Percentiles rank a stretch among this genome's conserved stretches.
phyloP scores from a whole-genome alignment of 1,284 basidiomycete species.

The Trametes pubescens region DNA sequence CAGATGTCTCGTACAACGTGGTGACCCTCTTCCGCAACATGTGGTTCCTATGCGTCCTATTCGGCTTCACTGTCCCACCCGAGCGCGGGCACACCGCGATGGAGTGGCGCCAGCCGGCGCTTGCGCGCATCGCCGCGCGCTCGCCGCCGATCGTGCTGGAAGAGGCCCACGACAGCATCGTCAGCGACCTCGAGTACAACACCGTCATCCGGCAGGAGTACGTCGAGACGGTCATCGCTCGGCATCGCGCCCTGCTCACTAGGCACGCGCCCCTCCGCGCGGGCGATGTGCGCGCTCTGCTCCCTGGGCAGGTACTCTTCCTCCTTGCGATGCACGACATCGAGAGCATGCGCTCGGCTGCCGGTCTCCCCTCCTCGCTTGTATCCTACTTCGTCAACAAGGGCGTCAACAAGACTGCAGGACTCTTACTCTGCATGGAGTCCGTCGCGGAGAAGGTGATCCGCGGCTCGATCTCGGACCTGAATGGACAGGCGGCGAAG shows the following conservation, averaged over 20 bases:
- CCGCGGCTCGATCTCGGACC: slow-evolving; percentile 71
- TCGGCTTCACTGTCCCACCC: slow-evolving; percentile 66
- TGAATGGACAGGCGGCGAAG: slow-evolving; percentile 78
- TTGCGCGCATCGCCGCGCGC: slow-evolving; percentile 86
- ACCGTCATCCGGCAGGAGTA: slow-evolving; percentile 92
- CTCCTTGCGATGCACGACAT: slow-evolving; percentile 89
- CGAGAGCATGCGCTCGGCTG: slow-evolving; percentile 86
- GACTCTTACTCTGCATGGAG: slow-evolving; percentile 81
- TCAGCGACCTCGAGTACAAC: slow-evolving; percentile 94
- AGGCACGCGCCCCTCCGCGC: slow-evolving; percentile 76
- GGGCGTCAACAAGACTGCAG: slow-evolving; percentile 78
- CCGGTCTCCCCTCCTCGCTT: slow-evolving; percentile 84
- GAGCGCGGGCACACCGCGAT: slow-evolving; percentile 66
- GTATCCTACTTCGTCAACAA: slow-evolving; percentile 92
- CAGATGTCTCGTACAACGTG: slow-evolving; percentile 66
- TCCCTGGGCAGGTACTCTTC: slow-evolving; percentile 89
- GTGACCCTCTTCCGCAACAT: slow-evolving; percentile 90
- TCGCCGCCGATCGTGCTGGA: slow-evolving; percentile 90
- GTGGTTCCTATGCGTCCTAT: slow-evolving; percentile 93
- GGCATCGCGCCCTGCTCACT: slow-evolving; percentile 71
- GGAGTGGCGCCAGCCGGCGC: slow-evolving; percentile 79
- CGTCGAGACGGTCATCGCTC: slow-evolving; percentile 74
- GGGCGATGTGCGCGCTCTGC: slow-evolving; percentile 79
- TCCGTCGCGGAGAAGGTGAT: slow-evolving; percentile 91
- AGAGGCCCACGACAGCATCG: slow-evolving; percentile 84